These are phyloP conservation scores for Arthroderma uncinatum DNA, from an alignment of 2,329 filamentous ascomycete species.

Conservation along the genomic window DNA sequence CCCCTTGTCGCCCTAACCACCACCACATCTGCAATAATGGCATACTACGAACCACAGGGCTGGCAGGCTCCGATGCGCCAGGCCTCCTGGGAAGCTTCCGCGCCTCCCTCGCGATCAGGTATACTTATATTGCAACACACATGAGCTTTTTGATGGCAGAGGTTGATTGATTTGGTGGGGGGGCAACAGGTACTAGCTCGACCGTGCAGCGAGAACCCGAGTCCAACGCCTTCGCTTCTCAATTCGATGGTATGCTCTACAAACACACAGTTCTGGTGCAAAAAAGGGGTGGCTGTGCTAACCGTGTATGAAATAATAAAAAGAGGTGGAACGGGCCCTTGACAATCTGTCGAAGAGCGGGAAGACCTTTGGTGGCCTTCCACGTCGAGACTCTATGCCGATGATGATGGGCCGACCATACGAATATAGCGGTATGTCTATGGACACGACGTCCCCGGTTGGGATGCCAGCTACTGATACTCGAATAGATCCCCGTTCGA, in stretches of 20 bases:
- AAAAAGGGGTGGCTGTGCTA: not conserved
- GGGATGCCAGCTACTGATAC: slow-evolving; percentile 8
- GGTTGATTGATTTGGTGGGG: slow-evolving; percentile 9
- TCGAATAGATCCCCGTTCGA: slow-evolving; percentile 53
- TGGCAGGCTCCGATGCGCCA: slow-evolving; percentile 55
- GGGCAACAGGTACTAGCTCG: slow-evolving; percentile 56
- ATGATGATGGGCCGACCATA: slow-evolving; percentile 49
- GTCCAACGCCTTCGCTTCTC: slow-evolving; percentile 65
- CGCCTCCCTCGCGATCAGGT: slow-evolving; percentile 62
- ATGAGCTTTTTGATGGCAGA: not conserved
- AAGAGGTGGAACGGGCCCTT: slow-evolving; percentile 90
- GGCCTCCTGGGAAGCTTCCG: slow-evolving; percentile 56
- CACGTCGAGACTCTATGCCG: slow-evolving; percentile 70
- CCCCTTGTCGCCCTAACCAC: not conserved
- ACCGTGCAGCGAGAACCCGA: slow-evolving; percentile 60
- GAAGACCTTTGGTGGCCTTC: slow-evolving; percentile 67
- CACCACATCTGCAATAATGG: slow-evolving; percentile 39
- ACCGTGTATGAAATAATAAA: slow-evolving; percentile 4
- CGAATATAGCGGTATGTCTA: slow-evolving; percentile 47
- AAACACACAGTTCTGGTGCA: not conserved
- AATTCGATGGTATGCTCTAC: slow-evolving; percentile 66
- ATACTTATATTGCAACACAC: slow-evolving; percentile 19
- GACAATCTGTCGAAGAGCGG: slow-evolving; percentile 96
- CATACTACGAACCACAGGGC: slow-evolving; percentile 57
- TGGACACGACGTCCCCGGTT: not conserved